Evolutionary conservation across 345 rosid species (phyloP), one percentile per base, ranked within the genome.

Genomic region (Lumnitzera littorea): DNA sequence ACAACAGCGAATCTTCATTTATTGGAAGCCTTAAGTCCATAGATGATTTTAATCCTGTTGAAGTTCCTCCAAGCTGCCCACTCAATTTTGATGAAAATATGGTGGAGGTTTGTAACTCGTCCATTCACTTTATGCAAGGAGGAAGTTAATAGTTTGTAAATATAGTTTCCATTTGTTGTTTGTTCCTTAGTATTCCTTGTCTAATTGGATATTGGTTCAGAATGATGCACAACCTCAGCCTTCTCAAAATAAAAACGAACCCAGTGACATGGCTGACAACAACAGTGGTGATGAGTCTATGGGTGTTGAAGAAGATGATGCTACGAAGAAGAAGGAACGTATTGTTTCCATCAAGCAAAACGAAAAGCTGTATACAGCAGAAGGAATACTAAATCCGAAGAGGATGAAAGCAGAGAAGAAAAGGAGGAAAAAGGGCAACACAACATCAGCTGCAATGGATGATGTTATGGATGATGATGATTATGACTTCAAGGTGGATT

Each of bases 11-110:
- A 72, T 73, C 87, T 12, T 88, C 95, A 5, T 88, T 94, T 65
- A 86, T 94, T 46, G 96, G 97, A 60, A 94, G 92, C 67, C 89
- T 94, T 57, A 86, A 84, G 81, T 79, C 95, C 0, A 80, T 82
- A 24, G 68, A 71, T 23, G 92, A 88, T 55, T 88, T 84, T 69
- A 63, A 65, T 63, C 79, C 85, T n/a, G 82, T 84, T 65, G 92
- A 86, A 74, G 84, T 94, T 68, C 92, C 96, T 62, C 77, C 88
- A 0, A 72, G 81, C 70, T 61, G 71, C 63, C 91, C 92, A 17
- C 76, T 88, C 68, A 68, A 57, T 53, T 84, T 94, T 20, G 91
- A 84, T 57, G 88, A 88, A 69, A 67, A 78, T 15, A 84, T 90
- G 88, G 64, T 79, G 3, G 88, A 94, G 97, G 97, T 89, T 70